Base-by-base conservation (phyloP, 768 basidiomycete genomes). In the Strobilomyces echinocephalus region DNA sequence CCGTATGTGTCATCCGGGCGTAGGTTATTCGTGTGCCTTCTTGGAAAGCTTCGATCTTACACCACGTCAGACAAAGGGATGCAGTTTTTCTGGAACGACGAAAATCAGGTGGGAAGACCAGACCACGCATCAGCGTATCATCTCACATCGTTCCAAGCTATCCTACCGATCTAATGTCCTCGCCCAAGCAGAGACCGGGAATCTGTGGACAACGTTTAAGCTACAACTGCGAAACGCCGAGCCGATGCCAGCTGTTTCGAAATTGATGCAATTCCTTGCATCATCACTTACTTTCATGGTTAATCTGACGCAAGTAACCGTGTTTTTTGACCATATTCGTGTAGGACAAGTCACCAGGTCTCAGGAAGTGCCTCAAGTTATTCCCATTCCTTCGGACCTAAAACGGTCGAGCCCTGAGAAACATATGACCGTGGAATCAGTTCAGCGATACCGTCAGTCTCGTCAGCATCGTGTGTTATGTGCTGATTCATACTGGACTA, bases 161-260 rank as follows among this genome's bases (percentile, higher is more conserved):
- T 28, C 8, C 28, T 28, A 8, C 28, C 28, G 8, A 28, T 8
- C 28, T 28, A 8, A 28, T 8, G 28, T 46, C 21, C 46, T 46
- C 61, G 49, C 21, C 47, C 35, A 30, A 11, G 7, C 7, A 8
- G 34, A 8, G 49, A 20, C 6, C 34, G 45, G 16, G 39, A 4
- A 50, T 54, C 3, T 71, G 3, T 95, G 92, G 90, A 93, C 94
- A 1, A 79, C 84, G 0, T 95, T 98, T 66, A 80, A 86, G 52
- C 91, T 98, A 87, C 73, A 76, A 3, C 77, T 95, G 1, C 79
- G 95, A 36, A 87, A 95, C 60, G 80, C 85, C 1, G 73, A 76
- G 2, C 81, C 89, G 0, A 83, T 95, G 42, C 90, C 89, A 80
- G 28, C 76, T 85, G 6, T 87, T n/a, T n/a, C n/a, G n/a, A n/a